Base-by-base conservation (phyloP, 352 stramenopile species). In the Pythium periplocum region DNA sequence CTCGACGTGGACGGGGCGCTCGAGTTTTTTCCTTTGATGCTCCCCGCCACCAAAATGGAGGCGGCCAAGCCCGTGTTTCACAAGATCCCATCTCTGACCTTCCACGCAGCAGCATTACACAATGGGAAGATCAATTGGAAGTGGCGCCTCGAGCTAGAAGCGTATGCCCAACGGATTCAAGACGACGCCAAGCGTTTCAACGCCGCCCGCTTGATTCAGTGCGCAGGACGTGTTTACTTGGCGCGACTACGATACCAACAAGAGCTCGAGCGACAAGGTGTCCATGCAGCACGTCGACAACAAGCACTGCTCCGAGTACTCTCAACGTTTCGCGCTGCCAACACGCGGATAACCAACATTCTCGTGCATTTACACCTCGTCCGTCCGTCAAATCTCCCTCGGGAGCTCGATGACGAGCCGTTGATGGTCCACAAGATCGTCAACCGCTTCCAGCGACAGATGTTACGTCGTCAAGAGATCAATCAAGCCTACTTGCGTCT, bases 1-100 rank as follows among this genome's bases (percentile, higher is more conserved):
- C 79, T 93, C 62, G 83, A 93, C 37, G 51, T 87, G n/a, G 83
- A 91, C 37, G 75, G 76, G 7, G 65, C 73, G 38, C 65, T 91
- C n/a, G 83, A 93, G 56, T 93, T 93, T 57, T 78, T 93, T 44
- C 80, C 80, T 11, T 53, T 91, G 12, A 45, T 71, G 26, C 62
- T 88, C 2, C 80, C 77, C 5, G 71, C 71, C 0, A 86, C 80
- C 2, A 83, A 77, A 34, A 49, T 76, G 2, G 80, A 93, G 10
- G 53, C 71, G 17, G 53, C 66, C 2, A 87, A 84, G 17, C 68
- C 52, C 12, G 77, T 86, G 31, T 58, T 93, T 6, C 74, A 87
- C 38, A 62, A 68, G 32, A 68, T 91, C 2, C 80, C 80, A 3
- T 68, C 78, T 32, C 55, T 93, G 5, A 63, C 76, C 4, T 93